Evolutionary conservation across 768 basidiomycete genomes (phyloP).

Genomic region (Termitomyces heimii): DNA sequence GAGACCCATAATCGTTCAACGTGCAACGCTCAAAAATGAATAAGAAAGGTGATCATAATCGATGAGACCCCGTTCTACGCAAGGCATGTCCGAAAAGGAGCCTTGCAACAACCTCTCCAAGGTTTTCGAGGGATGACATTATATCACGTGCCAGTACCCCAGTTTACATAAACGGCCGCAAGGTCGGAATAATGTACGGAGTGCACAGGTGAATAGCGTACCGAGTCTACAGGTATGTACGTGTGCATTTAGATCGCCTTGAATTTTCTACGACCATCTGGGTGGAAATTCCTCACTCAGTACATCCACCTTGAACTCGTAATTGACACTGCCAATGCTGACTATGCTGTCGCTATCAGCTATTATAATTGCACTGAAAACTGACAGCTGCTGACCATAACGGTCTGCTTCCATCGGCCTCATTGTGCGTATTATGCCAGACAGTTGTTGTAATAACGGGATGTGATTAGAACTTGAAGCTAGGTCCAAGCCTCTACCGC

Average conservation of each 20-base stretch:
- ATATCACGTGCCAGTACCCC: neutral
- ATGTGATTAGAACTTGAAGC: neutral
- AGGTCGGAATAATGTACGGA: neutral
- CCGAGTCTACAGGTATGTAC: neutral
- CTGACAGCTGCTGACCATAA: neutral
- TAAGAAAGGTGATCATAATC: neutral
- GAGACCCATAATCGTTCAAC: neutral
- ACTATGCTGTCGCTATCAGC: neutral
- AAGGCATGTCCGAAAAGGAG: neutral
- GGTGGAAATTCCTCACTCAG: neutral
- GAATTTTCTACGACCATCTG: neutral
- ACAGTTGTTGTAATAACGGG: neutral
- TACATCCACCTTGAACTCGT: neutral
- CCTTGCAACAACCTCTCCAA: too few species aligned
- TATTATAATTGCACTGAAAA: neutral
- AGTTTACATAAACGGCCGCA: neutral
- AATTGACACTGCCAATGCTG: neutral
- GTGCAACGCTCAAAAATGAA: neutral
- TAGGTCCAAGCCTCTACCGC: neutral
- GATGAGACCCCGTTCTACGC: neutral
- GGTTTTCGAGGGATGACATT: neutral
- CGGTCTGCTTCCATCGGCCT: neutral
- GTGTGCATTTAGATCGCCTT: too few species aligned
- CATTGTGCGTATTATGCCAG: neutral
- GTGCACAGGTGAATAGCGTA: neutral